Evolutionary conservation across 768 basidiomycete genomes (phyloP), one percentile per base, ranked within the genome.

Genomic region (Calvatia gigantea): DNA sequence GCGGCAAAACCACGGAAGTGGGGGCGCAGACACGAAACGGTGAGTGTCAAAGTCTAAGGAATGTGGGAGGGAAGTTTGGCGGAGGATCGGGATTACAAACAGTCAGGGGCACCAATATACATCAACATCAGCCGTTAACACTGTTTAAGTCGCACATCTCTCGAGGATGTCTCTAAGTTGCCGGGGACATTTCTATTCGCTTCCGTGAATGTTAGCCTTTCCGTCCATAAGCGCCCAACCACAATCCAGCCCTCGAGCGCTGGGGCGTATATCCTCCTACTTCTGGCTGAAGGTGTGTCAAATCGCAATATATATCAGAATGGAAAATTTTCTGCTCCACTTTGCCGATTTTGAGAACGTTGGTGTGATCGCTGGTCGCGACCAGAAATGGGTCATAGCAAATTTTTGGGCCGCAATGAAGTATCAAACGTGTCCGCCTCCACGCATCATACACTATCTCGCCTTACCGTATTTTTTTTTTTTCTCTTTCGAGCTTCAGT

Each of bases 71-170:
- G 44, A 51, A 51, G 57, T 51, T 46, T 49, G 43, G 46, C 42
- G 31, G 53, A 32, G 25, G 33, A 61, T 50, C 51, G 60, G 60
- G 63, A 62, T 60, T 58, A 66, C 58, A 54, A 47, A 62, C 38
- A 60, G 48, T 31, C 28, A 32, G 42, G 41, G 54, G 37, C 7
- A 46, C 59, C 62, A 72, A 69, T 65, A 71, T 23, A 58, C 58
- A 64, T 66, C 67, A 72, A 69, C 66, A 69, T 47, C 56, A 42
- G 8, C 51, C 43, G 58, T 58, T 65, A 56, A 65, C 63, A 63
- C 62, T 63, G 65, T 61, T 61, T 60, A 21, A 42, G 25, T 12
- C 39, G 23, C 39, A 17, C 9, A 19, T 23, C 25, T 8, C 14
- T 21, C 41, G 11, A 42, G 11, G 6, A 21, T 19, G 25, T n/a